phyloP scores from a whole-genome alignment of 1,139 yeast species.

The Kodamaea plutei region DNA sequence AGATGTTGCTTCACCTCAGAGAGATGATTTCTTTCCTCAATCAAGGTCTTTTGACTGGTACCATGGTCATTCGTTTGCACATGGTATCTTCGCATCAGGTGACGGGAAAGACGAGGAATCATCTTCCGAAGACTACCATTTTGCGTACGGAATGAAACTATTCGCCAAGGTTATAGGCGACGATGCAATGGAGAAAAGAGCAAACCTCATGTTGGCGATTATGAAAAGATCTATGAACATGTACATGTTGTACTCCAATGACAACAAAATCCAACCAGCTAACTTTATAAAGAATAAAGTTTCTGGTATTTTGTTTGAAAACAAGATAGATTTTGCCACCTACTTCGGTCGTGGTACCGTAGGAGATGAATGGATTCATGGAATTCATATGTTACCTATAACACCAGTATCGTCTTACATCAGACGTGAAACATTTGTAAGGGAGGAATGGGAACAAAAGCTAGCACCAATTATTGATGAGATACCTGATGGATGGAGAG shows the following conservation, averaged over 20 bases:
- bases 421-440: constrained; percentile 31
- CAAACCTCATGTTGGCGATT: constrained; percentile 40
- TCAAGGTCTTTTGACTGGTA: constrained; percentile 43
- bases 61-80: constrained; percentile 47
- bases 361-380: constrained; percentile 46
- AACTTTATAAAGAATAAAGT: constrained; percentile 39
- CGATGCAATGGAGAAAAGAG: constrained; percentile 32
- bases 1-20: constrained; percentile 40
- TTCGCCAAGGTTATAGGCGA: constrained; percentile 34
- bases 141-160: constrained; percentile 41
- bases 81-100: constrained; percentile 42
- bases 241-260: constrained; percentile 41
- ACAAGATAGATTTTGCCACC: constrained; percentile 42
- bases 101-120: constrained; percentile 49
- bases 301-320: constrained; percentile 44
- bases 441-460: constrained; percentile 43
- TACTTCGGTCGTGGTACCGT: constrained; percentile 43
- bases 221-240: constrained; percentile 40
- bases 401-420: constrained; percentile 42
- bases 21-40: constrained; percentile 37
- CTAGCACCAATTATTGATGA: constrained; percentile 28
- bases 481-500: constrained; percentile 46
- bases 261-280: constrained; percentile 36
- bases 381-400: constrained; percentile 46
- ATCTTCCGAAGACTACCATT: constrained; percentile 44